These are phyloP conservation scores for Calocera cornea DNA, from an alignment of 768 basidiomycete genomes.

Conservation along the genomic window DNA sequence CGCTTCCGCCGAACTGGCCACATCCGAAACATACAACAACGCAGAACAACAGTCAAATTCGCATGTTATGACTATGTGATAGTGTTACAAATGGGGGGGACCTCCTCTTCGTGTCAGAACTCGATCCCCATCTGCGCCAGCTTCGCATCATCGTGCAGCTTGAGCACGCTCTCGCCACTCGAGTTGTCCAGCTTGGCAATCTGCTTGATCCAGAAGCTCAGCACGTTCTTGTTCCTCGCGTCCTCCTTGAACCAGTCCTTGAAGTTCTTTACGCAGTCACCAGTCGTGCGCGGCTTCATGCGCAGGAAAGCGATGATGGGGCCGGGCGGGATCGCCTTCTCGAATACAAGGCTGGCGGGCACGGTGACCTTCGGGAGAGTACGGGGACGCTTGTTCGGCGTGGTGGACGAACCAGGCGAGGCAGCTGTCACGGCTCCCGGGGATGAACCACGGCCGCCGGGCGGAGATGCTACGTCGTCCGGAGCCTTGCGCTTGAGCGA, in stretches of 20 bases:
- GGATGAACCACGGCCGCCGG: not conserved
- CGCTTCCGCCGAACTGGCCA: no score
- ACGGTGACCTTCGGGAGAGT: not conserved
- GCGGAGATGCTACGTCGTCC: not conserved
- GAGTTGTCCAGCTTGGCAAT: constrained; percentile 4
- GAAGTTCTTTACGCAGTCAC: constrained; percentile 4
- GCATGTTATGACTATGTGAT: no score
- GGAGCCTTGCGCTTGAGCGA: constrained; percentile 1
- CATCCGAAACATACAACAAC: no score
- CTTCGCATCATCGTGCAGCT: constrained; percentile 4
- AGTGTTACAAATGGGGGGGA: no score
- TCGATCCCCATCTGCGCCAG: constrained; percentile 1
- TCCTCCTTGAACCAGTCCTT: constrained; percentile 4
- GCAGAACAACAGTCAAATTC: no score
- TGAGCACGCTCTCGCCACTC: not conserved
- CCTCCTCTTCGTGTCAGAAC: not conserved
- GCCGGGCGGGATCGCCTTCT: not conserved
- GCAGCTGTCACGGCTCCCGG: not conserved
- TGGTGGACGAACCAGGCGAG: not conserved
- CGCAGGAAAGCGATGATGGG: constrained; percentile 2
- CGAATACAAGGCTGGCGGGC: not conserved
- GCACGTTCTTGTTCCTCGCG: not conserved
- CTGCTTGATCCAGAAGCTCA: constrained; percentile 1
- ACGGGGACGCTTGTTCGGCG: constrained; percentile 2
- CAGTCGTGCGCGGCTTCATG: not conserved